phyloP scores from a whole-genome alignment of 306 rosid genomes.

The Rubus parviflorus region DNA sequence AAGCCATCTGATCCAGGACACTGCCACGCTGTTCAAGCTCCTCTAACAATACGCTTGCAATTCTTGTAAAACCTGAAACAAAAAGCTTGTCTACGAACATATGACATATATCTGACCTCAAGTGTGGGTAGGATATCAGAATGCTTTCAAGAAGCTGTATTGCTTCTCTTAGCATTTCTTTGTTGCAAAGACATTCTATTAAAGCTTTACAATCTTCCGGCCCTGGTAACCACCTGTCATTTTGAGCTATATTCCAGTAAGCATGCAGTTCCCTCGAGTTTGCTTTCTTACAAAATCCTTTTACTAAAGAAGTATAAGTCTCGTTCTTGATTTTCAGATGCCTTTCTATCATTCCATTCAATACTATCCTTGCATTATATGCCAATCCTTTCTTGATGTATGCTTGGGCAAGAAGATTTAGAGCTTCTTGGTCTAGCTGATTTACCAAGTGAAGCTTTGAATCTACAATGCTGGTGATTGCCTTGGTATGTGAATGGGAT shows the following conservation, averaged over 20 bases:
- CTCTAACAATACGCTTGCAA: constrained; percentile 47
- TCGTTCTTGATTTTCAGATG: constrained; percentile 43
- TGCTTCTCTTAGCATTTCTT: constrained; percentile 50
- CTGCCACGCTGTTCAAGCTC: constrained; percentile 47
- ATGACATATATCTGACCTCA: constrained; percentile 48
- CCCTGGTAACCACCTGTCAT: constrained; percentile 61
- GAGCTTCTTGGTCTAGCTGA: constrained; percentile 56
- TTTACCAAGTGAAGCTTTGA: constrained; percentile 43
- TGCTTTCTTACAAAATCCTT: constrained; percentile 60
- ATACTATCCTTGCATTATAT: constrained; percentile 42
- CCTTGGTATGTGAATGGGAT: constrained; percentile 45
- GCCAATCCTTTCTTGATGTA: constrained; percentile 61
- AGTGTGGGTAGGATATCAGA: constrained; percentile 51
- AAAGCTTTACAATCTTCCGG: constrained; percentile 53
- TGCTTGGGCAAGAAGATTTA: constrained; percentile 61
- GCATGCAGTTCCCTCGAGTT: constrained; percentile 50
- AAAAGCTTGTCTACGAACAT: constrained; percentile 56
- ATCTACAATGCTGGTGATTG: constrained; percentile 42
- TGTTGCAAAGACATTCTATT: constrained; percentile 47
- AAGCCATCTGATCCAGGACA: constrained; percentile 44
- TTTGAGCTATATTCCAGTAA: constrained; percentile 59
- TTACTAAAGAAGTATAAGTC: constrained; percentile 56
- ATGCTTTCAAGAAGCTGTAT: constrained; percentile 64
- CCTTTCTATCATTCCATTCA: constrained; percentile 59
- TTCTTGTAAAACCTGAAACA: constrained; percentile 37